Base-by-base conservation (phyloP, 306 rosid genomes). In the Vigna unguiculata region DNA sequence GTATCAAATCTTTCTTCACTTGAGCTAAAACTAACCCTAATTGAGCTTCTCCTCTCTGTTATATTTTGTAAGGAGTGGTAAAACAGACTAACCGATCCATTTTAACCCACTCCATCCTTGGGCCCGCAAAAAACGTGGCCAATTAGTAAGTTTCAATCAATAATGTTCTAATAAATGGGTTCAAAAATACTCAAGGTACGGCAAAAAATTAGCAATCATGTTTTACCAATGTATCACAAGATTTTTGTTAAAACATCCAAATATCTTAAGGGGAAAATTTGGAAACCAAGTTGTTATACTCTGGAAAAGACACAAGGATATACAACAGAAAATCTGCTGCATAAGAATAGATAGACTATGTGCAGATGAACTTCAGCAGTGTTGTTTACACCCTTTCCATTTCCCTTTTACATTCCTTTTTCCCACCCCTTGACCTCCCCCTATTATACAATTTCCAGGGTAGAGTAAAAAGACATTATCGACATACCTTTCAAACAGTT, bases 371-470 rank as follows among this genome's bases (percentile, higher is more conserved):
- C 76, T 76, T 80, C 85, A 63, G 81, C 79, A 74, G 65, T 49
- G 67, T 45, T 15, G 77, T 36, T 70, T 67, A 75, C 82, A 79
- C 59, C 74, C 49, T 59, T 71, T 64, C 48, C 76, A 74, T 71
- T 77, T 77, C 69, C 45, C 22, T 71, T 78, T 71, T 64, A 63
- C 83, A 78, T 63, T 68, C 71, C 62, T 74, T 81, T 62, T 49
- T 46, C 47, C 84, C 83, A 82, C 62, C 78, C 83, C 74, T 63
- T 83, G 63, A 47, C 72, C 71, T 53, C 45, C 68, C 72, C 84
- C 81, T 86, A 83, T 83, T 85, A 75, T 88, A 93, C 97, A 85
- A 47, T 83, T 87, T 75, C 86, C 72, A 49, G 77, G 86, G 81
- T 72, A 74, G 58, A 62, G 80, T 58, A 81, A 60, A 80, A 72